A percentile compares a stretch with the other conserved stretches of the same genome.
These are phyloP conservation scores for Delitschia confertaspora DNA, from an alignment of 495 filamentous ascomycete genomes.

Conservation along the genomic window DNA sequence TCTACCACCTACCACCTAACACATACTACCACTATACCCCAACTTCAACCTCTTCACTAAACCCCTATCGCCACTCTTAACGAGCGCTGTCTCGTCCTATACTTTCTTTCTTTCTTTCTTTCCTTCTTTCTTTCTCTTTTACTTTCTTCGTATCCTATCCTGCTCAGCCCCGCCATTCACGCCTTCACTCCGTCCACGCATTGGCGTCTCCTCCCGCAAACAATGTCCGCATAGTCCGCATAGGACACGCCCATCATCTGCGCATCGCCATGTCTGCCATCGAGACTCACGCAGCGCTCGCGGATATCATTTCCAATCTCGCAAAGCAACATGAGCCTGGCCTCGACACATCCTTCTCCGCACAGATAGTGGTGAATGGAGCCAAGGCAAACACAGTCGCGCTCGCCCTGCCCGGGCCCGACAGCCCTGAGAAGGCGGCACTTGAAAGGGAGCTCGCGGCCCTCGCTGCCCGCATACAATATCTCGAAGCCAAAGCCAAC, in stretches of 20 bases:
- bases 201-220: too few relatives aligned
- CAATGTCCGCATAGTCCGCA: too few relatives aligned
- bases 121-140: too few relatives aligned
- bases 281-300: slow-evolving; percentile 32
- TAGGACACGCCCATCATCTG: slow-evolving; percentile 6
- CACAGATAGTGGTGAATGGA: slow-evolving; percentile 31
- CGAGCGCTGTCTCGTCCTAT: too few relatives aligned
- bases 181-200: too few relatives aligned
- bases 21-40: too few relatives aligned
- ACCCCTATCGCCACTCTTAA: too few relatives aligned
- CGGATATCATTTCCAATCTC: slow-evolving; percentile 32
- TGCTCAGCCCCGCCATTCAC: too few relatives aligned
- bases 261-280: slow-evolving; percentile 26
- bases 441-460: slow-evolving; percentile 41
- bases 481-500: slow-evolving; percentile 39
- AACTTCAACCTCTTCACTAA: too few relatives aligned
- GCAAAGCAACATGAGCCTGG: slow-evolving; percentile 32
- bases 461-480: slow-evolving; percentile 39
- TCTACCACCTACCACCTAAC: too few relatives aligned
- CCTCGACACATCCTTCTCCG: slow-evolving; percentile 29
- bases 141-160: too few relatives aligned
- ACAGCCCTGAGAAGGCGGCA: slow-evolving; percentile 39
- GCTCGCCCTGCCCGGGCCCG: slow-evolving; percentile 39
- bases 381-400: slow-evolving; percentile 28
- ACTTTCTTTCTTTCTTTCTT: too few relatives aligned